Evolutionary conservation across 192 early-diverging fungal species (phyloP).

Genomic region (Podochytrium sp.): DNA sequence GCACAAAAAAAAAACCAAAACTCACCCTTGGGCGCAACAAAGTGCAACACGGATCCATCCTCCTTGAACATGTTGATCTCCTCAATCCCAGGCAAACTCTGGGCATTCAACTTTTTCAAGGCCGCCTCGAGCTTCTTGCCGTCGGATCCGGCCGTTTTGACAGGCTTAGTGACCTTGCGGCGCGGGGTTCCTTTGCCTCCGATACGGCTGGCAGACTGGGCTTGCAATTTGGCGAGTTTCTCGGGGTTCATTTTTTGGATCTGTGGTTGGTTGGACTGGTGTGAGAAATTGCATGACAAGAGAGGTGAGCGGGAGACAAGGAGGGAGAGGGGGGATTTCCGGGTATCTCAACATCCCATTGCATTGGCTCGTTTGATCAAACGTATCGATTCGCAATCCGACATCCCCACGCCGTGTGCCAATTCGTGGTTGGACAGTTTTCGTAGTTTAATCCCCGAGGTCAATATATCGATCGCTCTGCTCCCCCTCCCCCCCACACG

Average conservation of each 20-base stretch:
- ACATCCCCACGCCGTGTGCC: no score
- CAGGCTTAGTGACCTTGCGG: conserved; percentile 82
- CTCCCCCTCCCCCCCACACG: no score
- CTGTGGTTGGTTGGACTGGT: no score
- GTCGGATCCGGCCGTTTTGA: conserved; percentile 78
- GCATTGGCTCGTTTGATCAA: no score
- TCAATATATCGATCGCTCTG: no score
- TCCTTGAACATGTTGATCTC: conserved; percentile 99
- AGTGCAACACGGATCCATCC: conserved; percentile 92
- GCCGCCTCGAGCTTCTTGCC: conserved; percentile 93
- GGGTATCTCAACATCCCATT: background rate
- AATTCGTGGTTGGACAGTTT: no score
- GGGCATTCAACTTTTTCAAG: conserved; percentile 90
- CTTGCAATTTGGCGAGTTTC: conserved; percentile 93
- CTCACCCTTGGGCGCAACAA: conserved; percentile 83
- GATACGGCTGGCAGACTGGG: conserved; percentile 65
- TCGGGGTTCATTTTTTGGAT: conserved; percentile 65
- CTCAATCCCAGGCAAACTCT: conserved; percentile 85
- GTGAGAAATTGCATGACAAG: background rate
- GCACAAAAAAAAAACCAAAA: conserved; percentile 17
- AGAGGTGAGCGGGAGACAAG: background rate
- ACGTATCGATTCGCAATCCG: no score
- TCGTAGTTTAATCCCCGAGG: no score
- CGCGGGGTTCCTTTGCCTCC: conserved; percentile 95
- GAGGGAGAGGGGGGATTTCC: background rate